A percentile compares a stretch with the other conserved stretches of the same genome.
phyloP scores from a whole-genome alignment of 2,329 filamentous ascomycete genomes.

The Nemania bipapillata region DNA sequence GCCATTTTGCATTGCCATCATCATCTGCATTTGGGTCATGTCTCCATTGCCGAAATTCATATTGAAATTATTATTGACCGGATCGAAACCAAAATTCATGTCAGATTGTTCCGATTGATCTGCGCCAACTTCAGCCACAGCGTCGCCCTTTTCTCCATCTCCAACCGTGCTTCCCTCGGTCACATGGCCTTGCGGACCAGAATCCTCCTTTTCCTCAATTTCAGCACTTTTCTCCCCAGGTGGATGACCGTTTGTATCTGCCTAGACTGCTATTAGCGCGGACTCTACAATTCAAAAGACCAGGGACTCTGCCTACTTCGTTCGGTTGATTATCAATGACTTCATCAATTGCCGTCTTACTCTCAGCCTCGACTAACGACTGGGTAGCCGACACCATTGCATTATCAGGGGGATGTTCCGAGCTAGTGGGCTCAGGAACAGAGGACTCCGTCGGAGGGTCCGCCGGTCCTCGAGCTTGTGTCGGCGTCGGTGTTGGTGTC shows the following conservation, averaged over 20 bases:
- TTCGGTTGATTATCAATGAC: conserved; percentile 10
- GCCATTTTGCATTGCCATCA: conserved; percentile 80
- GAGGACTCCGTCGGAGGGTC: conserved; percentile 39
- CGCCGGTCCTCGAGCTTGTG: conserved; percentile 47
- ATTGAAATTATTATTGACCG: conserved; percentile 62
- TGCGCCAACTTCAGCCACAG: conserved; percentile 49
- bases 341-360: conserved; percentile 13
- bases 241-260: conserved; percentile 23
- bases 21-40: conserved; percentile 82
- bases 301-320: conserved; percentile 21
- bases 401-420: conserved; percentile 35
- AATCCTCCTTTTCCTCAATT: conserved; percentile 34
- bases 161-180: conserved; percentile 30
- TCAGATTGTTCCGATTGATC: conserved; percentile 48
- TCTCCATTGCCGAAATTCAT: conserved; percentile 73
- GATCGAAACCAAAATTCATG: conserved; percentile 51
- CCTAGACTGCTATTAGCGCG: conserved; percentile 31
- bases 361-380: conserved; percentile 20
- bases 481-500: conserved; percentile 52
- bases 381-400: conserved; percentile 11
- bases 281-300: not conserved
- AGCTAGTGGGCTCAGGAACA: conserved; percentile 19
- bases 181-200: conserved; percentile 32
- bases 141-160: conserved; percentile 47
- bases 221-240: conserved; percentile 35